Conservation (phyloP, 768 basidiomycete genomes). For the Ramaria rubella region DNA sequence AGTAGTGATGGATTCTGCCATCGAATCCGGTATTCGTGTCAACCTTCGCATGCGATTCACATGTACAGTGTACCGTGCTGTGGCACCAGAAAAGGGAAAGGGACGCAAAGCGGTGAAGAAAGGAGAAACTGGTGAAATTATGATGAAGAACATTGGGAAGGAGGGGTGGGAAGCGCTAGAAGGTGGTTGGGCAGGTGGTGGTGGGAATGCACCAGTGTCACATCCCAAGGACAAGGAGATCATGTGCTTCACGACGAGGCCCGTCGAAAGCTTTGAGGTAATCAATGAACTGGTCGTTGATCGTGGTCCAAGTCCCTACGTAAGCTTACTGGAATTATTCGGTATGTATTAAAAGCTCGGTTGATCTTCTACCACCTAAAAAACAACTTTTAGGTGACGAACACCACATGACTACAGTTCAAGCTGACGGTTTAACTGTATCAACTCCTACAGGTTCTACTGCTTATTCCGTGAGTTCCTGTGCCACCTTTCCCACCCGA, state of each 20-base stretch:
- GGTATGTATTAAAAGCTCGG: constrained; percentile 47
- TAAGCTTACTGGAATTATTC: constrained; percentile 91
- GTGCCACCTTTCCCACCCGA: constrained; percentile 10
- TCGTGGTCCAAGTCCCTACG: constrained; percentile 95
- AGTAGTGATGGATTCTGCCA: constrained; percentile 76
- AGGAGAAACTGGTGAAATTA: constrained; percentile 90
- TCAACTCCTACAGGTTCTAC: constrained; percentile 97
- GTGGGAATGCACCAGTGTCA: constrained; percentile 20
- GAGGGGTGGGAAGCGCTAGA: constrained; percentile 97
- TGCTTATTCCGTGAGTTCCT: constrained; percentile 79
- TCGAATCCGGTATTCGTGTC: constrained; percentile 92
- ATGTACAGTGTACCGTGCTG: constrained; percentile 94
- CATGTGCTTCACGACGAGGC: constrained; percentile 93
- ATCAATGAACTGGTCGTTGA: constrained; percentile 98
- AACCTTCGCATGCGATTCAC: constrained; percentile 99
- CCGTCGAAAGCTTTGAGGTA: constrained; percentile 93
- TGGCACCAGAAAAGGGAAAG: constrained; percentile 63
- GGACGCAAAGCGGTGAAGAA: constrained; percentile 82
- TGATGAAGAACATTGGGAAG: constrained; percentile 89
- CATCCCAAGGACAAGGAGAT: constrained; percentile 86
- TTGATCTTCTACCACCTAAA: constrained; percentile 3
- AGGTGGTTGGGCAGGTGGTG: constrained; percentile 53
- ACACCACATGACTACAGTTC: constrained; percentile 98
- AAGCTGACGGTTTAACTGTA: constrained; percentile 93
- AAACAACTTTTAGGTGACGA: constrained; percentile 67